Conservation (phyloP, 176 grass and related monocot species). For the Dendrocalamus sinicus region DNA sequence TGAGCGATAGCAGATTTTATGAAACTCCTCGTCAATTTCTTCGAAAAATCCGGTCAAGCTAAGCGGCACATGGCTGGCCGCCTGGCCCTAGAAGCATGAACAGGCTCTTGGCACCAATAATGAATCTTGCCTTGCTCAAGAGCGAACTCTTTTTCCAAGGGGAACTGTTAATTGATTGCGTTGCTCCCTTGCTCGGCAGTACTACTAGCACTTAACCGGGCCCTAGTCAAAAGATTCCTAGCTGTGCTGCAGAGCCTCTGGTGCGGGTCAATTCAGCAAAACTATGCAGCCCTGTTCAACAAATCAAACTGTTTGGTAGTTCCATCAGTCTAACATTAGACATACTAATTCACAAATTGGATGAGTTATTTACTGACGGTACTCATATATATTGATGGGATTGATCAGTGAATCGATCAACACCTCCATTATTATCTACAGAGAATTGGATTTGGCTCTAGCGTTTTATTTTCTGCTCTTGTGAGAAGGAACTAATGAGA, state of each 20-base stretch:
- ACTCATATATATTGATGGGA: not conserved
- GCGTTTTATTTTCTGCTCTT: not conserved
- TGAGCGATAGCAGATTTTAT: conserved; percentile 10
- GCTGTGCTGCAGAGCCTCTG: conserved; percentile 39
- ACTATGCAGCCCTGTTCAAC: conserved; percentile 27
- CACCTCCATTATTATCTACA: not conserved
- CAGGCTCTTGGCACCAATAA: conserved; percentile 56
- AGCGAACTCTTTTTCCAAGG: conserved; percentile 37
- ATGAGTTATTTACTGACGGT: not conserved
- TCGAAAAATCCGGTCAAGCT: conserved; percentile 38
- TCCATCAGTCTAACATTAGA: not conserved
- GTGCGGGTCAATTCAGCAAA: conserved; percentile 43
- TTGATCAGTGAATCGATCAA: not conserved
- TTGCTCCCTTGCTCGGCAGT: conserved; percentile 27
- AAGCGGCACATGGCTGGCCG: conserved; percentile 43
- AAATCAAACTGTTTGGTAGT: conserved; percentile 11
- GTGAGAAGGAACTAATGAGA: not conserved
- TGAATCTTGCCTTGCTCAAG: conserved; percentile 44
- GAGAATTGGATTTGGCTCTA: not conserved
- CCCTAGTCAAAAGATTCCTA: conserved; percentile 53
- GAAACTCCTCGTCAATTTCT: conserved; percentile 47
- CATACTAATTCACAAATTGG: not conserved
- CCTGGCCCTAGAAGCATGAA: conserved; percentile 38
- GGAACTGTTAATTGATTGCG: conserved; percentile 40
- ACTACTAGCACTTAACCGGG: conserved; percentile 42